phyloP scores from a whole-genome alignment of 306 rosid species.

The Calophaca sinica region DNA sequence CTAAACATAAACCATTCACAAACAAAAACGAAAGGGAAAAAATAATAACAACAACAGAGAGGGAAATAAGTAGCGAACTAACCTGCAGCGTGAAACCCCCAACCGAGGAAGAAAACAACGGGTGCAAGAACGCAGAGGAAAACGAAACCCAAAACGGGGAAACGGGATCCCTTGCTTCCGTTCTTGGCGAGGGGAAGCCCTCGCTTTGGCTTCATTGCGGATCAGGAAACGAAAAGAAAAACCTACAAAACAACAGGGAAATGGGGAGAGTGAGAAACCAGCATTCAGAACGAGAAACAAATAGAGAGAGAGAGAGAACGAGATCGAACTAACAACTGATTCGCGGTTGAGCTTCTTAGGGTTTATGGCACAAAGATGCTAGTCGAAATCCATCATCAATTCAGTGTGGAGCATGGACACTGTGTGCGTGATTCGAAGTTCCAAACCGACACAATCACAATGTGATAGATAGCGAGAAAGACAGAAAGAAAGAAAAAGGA shows the following conservation, averaged over 20 bases:
- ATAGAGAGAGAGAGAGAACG: slow-evolving; percentile 21
- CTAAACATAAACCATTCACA: slow-evolving; percentile 3
- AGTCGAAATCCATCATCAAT: slow-evolving; percentile 46
- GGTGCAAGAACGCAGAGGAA: slow-evolving; percentile 68
- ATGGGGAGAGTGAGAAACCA: slow-evolving; percentile 1
- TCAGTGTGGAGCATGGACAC: neutral
- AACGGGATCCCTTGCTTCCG: slow-evolving; percentile 64
- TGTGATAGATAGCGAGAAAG: neutral
- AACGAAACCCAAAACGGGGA: slow-evolving; percentile 55
- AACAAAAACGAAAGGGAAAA: neutral
- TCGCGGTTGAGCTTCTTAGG: slow-evolving; percentile 33
- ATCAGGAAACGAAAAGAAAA: slow-evolving; percentile 31
- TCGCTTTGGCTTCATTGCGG: slow-evolving; percentile 73
- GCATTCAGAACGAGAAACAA: neutral
- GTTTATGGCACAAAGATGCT: slow-evolving; percentile 8
- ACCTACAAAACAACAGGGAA: slow-evolving; percentile 2
- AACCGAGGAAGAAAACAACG: slow-evolving; percentile 67
- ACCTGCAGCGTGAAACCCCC: slow-evolving; percentile 67
- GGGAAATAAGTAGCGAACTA: slow-evolving; percentile 23
- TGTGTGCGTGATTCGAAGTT: slow-evolving; percentile 23
- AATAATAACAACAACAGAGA: neutral
- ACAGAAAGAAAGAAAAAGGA: slow-evolving; percentile 2
- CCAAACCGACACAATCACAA: slow-evolving; percentile 19
- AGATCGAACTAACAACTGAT: slow-evolving; percentile 25
- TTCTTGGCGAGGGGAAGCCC: slow-evolving; percentile 49